phyloP scores from a whole-genome alignment of 306 rosid species.

The Fragaria vesca region DNA sequence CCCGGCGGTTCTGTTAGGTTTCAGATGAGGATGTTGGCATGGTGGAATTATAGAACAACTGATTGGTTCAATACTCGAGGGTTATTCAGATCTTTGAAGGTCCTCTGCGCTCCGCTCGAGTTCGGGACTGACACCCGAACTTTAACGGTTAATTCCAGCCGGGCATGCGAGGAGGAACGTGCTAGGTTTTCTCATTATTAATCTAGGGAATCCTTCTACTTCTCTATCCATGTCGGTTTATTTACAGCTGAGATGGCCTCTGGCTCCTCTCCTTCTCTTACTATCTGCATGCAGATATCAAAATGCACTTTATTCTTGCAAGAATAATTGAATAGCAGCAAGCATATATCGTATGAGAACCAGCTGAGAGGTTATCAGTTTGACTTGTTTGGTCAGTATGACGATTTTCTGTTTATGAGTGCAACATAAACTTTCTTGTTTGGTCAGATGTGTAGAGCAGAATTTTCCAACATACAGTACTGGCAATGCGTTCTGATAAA shows the following conservation, averaged over 20 bases:
- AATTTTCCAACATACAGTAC: not conserved
- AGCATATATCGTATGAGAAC: not conserved
- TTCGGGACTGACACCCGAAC: not conserved
- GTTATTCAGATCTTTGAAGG: not conserved
- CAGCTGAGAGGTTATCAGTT: not conserved
- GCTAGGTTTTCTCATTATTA: too few species aligned
- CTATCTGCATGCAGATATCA: conserved; percentile 30
- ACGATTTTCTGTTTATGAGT: not conserved
- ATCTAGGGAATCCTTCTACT: not conserved
- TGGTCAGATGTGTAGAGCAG: too few species aligned
- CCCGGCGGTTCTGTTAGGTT: not conserved
- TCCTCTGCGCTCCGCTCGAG: not conserved
- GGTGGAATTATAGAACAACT: not conserved
- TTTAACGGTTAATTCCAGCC: too few species aligned
- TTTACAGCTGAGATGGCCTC: conserved; percentile 28
- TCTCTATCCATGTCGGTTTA: not conserved
- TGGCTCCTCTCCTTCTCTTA: conserved; percentile 50
- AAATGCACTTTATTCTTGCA: not conserved
- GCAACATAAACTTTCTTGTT: not conserved
- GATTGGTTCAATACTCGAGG: not conserved
- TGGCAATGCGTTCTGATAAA: not conserved
- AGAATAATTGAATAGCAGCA: not conserved
- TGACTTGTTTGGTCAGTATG: not conserved
- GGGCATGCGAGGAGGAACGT: too few species aligned
- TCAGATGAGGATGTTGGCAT: not conserved